phyloP scores from a whole-genome alignment of 2,329 filamentous ascomycete species.

The Xylariaceae sp. region DNA sequence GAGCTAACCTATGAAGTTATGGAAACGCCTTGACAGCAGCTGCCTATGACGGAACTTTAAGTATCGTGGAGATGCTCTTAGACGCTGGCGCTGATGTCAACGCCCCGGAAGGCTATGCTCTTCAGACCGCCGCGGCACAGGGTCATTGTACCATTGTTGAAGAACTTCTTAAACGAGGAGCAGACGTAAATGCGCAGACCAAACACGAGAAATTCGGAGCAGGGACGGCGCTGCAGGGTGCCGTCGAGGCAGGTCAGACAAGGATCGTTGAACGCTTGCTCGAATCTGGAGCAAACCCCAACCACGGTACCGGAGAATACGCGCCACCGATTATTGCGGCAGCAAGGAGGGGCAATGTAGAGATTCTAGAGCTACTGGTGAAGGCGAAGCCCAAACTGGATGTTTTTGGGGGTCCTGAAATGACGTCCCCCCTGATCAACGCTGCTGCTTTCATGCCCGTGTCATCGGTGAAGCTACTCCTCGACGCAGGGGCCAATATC shows the following conservation, averaged over 20 bases:
- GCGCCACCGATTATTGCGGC: slow-evolving; percentile 38
- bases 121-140: slow-evolving; percentile 37
- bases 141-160: slow-evolving; percentile 36
- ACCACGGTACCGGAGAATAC: slow-evolving; percentile 35
- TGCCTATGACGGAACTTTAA: slow-evolving; percentile 37
- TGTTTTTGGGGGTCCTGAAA: slow-evolving; percentile 34
- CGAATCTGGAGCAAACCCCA: slow-evolving; percentile 36
- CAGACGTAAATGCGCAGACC: slow-evolving; percentile 35
- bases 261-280: slow-evolving; percentile 39
- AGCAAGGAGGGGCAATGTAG: slow-evolving; percentile 32
- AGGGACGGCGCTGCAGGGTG: slow-evolving; percentile 40
- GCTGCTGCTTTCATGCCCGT: slow-evolving; percentile 35
- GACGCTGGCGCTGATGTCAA: slow-evolving; percentile 36
- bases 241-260: slow-evolving; percentile 34
- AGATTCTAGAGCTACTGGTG: slow-evolving; percentile 37
- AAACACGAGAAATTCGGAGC: slow-evolving; percentile 29
- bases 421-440: slow-evolving; percentile 37
- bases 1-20: slow-evolving; percentile 25
- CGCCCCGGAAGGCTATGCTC: slow-evolving; percentile 35
- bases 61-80: slow-evolving; percentile 33
- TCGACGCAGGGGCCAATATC: slow-evolving; percentile 38
- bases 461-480: slow-evolving; percentile 31
- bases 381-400: slow-evolving; percentile 36
- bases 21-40: slow-evolving; percentile 39
- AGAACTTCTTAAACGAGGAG: slow-evolving; percentile 35